Evolutionary conservation across 1,284 basidiomycete species (phyloP), one percentile per base, ranked within the genome.

Genomic region (Papiliotrema fonsecae): DNA sequence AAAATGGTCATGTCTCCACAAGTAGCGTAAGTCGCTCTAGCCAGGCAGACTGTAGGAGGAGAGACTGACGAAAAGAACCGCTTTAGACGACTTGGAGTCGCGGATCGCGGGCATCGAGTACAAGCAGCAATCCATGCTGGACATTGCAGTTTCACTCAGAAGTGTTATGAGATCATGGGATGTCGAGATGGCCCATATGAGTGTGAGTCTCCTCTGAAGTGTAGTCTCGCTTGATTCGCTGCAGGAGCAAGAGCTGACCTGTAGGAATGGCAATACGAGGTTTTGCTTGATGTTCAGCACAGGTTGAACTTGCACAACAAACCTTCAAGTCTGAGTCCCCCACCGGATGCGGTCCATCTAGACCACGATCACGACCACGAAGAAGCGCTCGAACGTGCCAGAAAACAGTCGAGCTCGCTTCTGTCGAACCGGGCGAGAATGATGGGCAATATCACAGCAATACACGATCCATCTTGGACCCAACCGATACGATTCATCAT

Each of bases 101-200:
- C 42, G 61, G 32, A 46, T 65, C 0, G 58, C 56, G 26, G 47
- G 47, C 24, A 51, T 65, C 2, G 61, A 65, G 38, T 42, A 37
- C 13, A 51, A 51, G n/a, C 62, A 62, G 39, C 41, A 47, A 6
- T 28, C 45, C 16, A 43, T 62, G 41, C 38, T 62, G 2, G 58
- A 65, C 35, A 47, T 51, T n/a, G 62, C 61, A 7, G 16, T 38
- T 11, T 37, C 32, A 9, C 47, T 65, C 27, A 39, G 61, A 27
- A 50, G 44, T 10, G 52, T 52, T 16, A 54, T 65, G 6, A 51
- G 54, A 34, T 27, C 50, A 22, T 64, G 61, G 61, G 55, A 60
- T 41, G 42, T 54, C 28, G 56, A 61, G 27, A 58, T 61, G 54
- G 39, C 45, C n/a, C 35, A 42, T 11, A 37, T 53, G 18, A 51